Percentiles rank a stretch among this genome's conserved stretches.
Evolutionary conservation across 2,329 filamentous ascomycete genomes (phyloP).

Genomic region (Drechslera avenae): DNA sequence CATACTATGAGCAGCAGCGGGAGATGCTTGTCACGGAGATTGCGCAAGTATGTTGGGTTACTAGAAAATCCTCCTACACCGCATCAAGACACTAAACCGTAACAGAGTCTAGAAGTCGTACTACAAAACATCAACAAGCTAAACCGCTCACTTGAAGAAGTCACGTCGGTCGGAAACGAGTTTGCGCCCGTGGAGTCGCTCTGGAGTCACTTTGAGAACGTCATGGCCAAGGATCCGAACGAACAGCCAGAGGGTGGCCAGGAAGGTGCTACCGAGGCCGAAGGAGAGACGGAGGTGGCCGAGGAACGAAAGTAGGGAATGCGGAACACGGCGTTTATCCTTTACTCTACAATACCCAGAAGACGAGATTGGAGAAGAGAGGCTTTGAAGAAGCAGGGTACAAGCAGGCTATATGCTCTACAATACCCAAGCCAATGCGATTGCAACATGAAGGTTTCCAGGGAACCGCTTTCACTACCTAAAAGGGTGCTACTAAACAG

Average conservation of each 20-base stretch:
- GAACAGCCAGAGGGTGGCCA: conserved; percentile 38
- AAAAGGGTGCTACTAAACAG: too few relatives aligned
- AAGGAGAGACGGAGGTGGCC: conserved; percentile 26
- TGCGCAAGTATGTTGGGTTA: conserved; percentile 60
- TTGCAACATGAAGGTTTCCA: too few relatives aligned
- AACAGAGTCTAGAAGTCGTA: conserved; percentile 79
- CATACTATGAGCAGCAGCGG: conserved; percentile 78
- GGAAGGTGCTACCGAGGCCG: conserved; percentile 31
- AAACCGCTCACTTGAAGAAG: conserved; percentile 88
- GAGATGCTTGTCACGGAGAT: conserved; percentile 74
- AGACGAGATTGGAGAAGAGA: not conserved
- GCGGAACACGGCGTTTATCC: not conserved
- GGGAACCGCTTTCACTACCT: too few relatives aligned
- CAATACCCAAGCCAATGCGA: too few relatives aligned
- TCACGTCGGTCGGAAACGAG: conserved; percentile 93
- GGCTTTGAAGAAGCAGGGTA: too few relatives aligned
- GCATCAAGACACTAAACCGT: not conserved
- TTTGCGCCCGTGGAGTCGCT: conserved; percentile 96
- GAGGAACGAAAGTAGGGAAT: conserved; percentile 26
- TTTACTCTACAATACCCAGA: too few relatives aligned
- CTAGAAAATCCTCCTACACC: not conserved
- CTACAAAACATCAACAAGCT: conserved; percentile 95
- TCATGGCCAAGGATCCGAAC: conserved; percentile 78
- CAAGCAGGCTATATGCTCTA: too few relatives aligned
- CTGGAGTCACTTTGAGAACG: conserved; percentile 96